Base-by-base conservation (phyloP, 2,329 filamentous ascomycete genomes). In the Tolypocladium amazonense region DNA sequence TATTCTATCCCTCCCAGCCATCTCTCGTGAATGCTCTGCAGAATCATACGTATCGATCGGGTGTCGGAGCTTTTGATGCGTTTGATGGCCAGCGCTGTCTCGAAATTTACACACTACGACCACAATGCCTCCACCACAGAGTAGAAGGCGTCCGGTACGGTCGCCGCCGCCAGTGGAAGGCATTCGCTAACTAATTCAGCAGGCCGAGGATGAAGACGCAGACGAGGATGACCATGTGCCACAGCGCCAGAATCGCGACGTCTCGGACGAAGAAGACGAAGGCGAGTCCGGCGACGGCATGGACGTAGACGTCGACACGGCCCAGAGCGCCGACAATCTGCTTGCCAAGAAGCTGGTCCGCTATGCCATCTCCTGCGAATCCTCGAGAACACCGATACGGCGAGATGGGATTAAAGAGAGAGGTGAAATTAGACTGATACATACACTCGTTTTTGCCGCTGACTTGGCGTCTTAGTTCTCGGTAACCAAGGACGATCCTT, bases 401-500 rank as follows among this genome's bases (percentile, higher is more conserved):
- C 76, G 86, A 64, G 80, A 85, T 27, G 85, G 83, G 38, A 85
- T 89, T 54, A 80, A 79, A 61, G 85, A 87, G 57, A 84, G 84
- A 75, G 84, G 85, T 86, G 63, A 63, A 11, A 12, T 5, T 35
- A 8, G 4, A 1, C 6, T 1, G 4, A 12, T 6, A 1, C 4
- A 0, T 23, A 1, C 1, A 9, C 1, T 2, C 11, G 45, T 5
- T 30, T 1, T 20, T 33, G 55, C 43, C 18, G 15, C 61, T 67
- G 30, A 70, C 45, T n/a, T 4, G 30, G 14, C 18, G n/a, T 2
- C 2, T 33, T 33, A 86, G 90, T 96, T 0, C 83, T 96, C 12
- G 89, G 88, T 23, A 81, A 86, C 54, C 82, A 87, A 11, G 77
- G 84, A 8, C 80, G 88, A 38, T 78, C 85, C 41, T 97, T 97